Base-by-base conservation (phyloP, 805 yeast genomes). In the Phaffomyces thermotolerans region DNA sequence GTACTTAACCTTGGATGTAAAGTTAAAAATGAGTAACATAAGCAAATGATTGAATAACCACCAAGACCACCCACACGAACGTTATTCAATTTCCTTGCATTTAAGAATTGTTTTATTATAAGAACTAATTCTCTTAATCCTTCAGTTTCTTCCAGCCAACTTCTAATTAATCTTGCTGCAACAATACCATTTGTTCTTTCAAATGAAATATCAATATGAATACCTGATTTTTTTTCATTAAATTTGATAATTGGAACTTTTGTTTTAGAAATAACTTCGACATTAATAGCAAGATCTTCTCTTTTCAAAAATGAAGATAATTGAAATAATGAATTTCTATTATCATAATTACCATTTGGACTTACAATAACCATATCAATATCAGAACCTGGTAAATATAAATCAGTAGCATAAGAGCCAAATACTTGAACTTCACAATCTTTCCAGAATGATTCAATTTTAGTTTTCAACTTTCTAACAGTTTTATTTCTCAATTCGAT, bases 11-110 rank as follows among this genome's bases (percentile, higher is more conserved):
- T 71, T 14, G 96, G 96, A 60, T 91, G 98, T 49, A 84, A 66
- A 52, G 71, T 75, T 48, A 90, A 63, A 57, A 90, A 89, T 15
- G 91, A 79, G 54, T 80, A 81, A 15, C 84, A 88, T 58, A 93
- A 57, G 55, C 96, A 89, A 36, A 90, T 87, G n/a, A 87, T 85
- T 8, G 96, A 79, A 60, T 83, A 91, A 0, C 98, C 98, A 35
- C 99, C 98, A 6, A 91, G 66, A 0, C 98, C 98, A 41, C 99
- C 99, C 20, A 81, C 80, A 54, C 84, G 95, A 14, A 91, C 98
- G 50, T 86, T 84, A 56, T 89, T 88, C 48, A 90, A 67, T 45
- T 73, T 77, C 54, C 97, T 71, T 2, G 87, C 79, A 29, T 88
- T 70, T 40, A 91, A 69, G 56, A 90, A 91, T 58, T 86, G 96